Base-by-base conservation (phyloP, 352 stramenopile genomes). In the Albugo laibachii region DNA sequence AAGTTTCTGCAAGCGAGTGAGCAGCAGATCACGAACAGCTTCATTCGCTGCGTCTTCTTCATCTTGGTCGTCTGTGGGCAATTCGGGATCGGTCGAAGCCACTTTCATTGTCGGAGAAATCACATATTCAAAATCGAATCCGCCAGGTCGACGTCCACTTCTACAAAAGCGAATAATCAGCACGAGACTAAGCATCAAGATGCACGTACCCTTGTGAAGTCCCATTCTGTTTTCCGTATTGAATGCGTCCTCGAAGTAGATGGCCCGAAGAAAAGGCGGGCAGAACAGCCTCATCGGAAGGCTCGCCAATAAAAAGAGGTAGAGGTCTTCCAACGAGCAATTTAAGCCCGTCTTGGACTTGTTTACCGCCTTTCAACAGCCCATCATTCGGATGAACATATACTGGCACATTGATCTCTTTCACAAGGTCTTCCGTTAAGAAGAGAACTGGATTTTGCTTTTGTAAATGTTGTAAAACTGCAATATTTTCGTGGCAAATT, bases 381-480 rank as follows among this genome's bases (percentile, higher is more conserved):
- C 66, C 66, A 47, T 80, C 73, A 27, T 87, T 69, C 52, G 75
- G 73, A 55, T 84, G 68, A 2, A 48, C 62, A 49, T 67, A 87
- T 12, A 85, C 69, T 0, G 62, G 56, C 11, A 71, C 63, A 38
- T 63, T 36, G 24, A 89, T 57, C 45, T 87, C 77, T 55, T 83
- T 84, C 19, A 91, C 55, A 34, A 69, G 61, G 39, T 82, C 68
- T 14, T 82, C 69, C 13, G 91, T 39, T 38, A 86, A 55, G n/a
- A 87, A 47, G 36, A 87, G 50, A 70, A 86, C 85, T 15, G 70
- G 56, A 62, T 87, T 85, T 42, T 89, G 60, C 41, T 75, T 79
- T 35, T 92, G 73, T 8, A 92, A 60, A 43, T 75, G 76, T 35
- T 92, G 74, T 5, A 92, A 60, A 52, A 87, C 81, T 39, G 53